A percentile compares a stretch with the other conserved stretches of the same genome.
These are phyloP conservation scores for Penicillium antarcticum DNA, from an alignment of 495 filamentous ascomycete species.

Conservation along the genomic window DNA sequence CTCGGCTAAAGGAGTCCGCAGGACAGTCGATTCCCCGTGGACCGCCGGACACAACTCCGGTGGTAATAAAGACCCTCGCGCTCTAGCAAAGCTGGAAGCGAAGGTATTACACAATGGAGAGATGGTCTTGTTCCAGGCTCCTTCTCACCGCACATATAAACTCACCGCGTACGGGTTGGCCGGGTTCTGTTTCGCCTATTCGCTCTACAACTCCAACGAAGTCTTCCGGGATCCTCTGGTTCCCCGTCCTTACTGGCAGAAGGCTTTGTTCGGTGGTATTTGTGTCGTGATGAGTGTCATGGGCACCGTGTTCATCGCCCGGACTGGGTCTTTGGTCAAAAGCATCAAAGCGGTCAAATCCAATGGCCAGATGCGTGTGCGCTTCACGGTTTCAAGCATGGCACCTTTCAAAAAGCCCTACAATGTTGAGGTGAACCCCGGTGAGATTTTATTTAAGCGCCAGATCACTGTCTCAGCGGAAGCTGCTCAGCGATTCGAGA, in stretches of 20 bases:
- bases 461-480: conserved; percentile 29
- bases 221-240: conserved; percentile 33
- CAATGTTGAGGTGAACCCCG: conserved; percentile 28
- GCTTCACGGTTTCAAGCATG: conserved; percentile 37
- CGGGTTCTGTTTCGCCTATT: conserved; percentile 55
- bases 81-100: conserved; percentile 32
- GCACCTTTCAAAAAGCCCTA: conserved; percentile 41
- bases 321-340: conserved; percentile 33
- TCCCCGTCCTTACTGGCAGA: conserved; percentile 36
- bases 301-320: conserved; percentile 38
- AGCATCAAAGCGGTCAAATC: conserved; percentile 34
- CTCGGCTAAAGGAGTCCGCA: conserved; percentile 6
- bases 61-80: conserved; percentile 11
- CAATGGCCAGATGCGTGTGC: conserved; percentile 29
- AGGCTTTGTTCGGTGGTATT: conserved; percentile 36
- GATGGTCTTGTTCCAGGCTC: conserved; percentile 57
- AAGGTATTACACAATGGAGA: conserved; percentile 20
- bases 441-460: conserved; percentile 14
- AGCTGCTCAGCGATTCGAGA: conserved; percentile 18
- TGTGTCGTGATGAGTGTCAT: conserved; percentile 43
- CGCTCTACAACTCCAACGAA: conserved; percentile 51
- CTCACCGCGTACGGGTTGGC: conserved; percentile 53
- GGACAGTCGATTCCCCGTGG: conserved; percentile 7
- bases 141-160: conserved; percentile 57
- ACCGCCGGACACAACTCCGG: conserved; percentile 10